phyloP scores from a whole-genome alignment of 2,329 filamentous ascomycete species.

The Dactylonectria estremocensis region DNA sequence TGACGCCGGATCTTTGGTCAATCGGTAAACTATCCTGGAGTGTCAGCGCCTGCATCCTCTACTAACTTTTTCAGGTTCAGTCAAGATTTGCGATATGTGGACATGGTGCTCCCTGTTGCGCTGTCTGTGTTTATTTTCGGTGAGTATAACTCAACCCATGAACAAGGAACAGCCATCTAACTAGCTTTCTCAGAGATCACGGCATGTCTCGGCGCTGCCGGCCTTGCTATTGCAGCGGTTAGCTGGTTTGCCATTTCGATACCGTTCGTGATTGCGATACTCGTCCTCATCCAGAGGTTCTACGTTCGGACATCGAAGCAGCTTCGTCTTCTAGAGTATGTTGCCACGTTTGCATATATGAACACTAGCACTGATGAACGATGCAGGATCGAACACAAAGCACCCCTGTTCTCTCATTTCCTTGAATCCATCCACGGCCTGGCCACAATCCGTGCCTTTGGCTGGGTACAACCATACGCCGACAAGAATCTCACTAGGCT shows the following conservation, averaged over 20 bases:
- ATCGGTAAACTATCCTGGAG: slow-evolving; percentile 38
- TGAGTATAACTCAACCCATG: not conserved
- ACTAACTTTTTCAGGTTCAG: slow-evolving; percentile 53
- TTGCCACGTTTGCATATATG: not conserved
- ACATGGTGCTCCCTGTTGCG: slow-evolving; percentile 54
- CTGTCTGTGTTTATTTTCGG: slow-evolving; percentile 48
- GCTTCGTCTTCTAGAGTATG: slow-evolving; percentile 65
- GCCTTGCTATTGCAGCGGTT: slow-evolving; percentile 60
- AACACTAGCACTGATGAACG: not conserved
- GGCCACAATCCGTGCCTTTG: slow-evolving; percentile 57
- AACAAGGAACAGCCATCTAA: not conserved
- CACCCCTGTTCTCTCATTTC: slow-evolving; percentile 53
- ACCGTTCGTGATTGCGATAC: slow-evolving; percentile 58
- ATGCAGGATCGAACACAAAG: slow-evolving; percentile 51
- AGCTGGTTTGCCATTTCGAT: slow-evolving; percentile 62
- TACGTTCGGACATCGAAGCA: slow-evolving; percentile 71
- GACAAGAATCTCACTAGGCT: slow-evolving; percentile 55
- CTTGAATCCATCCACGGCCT: slow-evolving; percentile 52
- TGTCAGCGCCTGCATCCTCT: not conserved
- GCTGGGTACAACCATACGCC: slow-evolving; percentile 55
- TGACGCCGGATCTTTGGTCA: slow-evolving; percentile 49
- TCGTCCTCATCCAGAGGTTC: slow-evolving; percentile 64
- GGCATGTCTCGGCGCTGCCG: slow-evolving; percentile 60
- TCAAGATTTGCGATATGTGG: slow-evolving; percentile 60
- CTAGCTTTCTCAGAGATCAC: slow-evolving; percentile 39